Conservation (phyloP, 441 rosid genomes). For the Syzygium syzygioides region DNA sequence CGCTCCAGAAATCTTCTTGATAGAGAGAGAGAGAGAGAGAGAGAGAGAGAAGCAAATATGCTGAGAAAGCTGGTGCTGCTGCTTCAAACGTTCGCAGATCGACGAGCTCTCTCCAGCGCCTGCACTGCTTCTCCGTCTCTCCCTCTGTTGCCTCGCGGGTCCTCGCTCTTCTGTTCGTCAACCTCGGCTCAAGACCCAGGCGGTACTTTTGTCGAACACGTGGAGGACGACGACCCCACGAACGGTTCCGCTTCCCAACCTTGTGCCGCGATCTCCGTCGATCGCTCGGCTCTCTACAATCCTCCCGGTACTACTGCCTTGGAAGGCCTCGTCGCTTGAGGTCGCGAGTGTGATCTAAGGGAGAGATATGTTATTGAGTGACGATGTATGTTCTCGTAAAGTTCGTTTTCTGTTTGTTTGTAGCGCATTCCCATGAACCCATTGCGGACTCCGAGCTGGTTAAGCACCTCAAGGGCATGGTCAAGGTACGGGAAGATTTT, state of each 20-base stretch:
- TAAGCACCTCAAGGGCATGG: no score
- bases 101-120: constrained; percentile 15
- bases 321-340: background rate
- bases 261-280: constrained; percentile 50
- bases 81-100: constrained; percentile 22
- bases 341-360: background rate
- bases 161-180: constrained; percentile 26
- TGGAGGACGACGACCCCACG: constrained; percentile 20
- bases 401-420: background rate
- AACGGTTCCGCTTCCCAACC: constrained; percentile 5
- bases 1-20: background rate
- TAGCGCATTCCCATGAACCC: constrained; percentile 66
- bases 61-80: constrained; percentile 37
- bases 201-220: constrained; percentile 34
- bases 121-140: constrained; percentile 1
- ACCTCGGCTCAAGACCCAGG: constrained; percentile 25
- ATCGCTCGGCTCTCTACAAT: constrained; percentile 61
- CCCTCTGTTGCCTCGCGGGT: constrained; percentile 8
- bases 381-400: background rate
- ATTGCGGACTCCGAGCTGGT: constrained; percentile 63
- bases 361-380: background rate
- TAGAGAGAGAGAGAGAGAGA: background rate
- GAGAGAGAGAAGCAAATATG: constrained; percentile 18
- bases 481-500: no score
- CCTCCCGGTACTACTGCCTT: constrained; percentile 36